phyloP scores from a whole-genome alignment of 2,329 filamentous ascomycete genomes.

The Apiospora rasikravindrae region DNA sequence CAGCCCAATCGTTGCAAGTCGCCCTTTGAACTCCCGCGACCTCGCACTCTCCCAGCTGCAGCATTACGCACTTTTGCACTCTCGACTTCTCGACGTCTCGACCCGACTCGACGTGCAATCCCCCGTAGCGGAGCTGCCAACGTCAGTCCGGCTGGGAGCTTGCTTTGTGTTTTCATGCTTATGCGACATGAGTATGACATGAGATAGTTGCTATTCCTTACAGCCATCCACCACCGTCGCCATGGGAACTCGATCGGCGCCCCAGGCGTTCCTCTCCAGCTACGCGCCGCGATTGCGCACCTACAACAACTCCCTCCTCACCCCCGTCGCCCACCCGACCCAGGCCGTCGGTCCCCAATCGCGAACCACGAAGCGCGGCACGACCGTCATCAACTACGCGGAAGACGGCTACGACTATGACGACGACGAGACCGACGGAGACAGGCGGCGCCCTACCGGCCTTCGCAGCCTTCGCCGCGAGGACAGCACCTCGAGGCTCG shows the following conservation, averaged over 20 bases:
- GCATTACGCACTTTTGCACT: background rate
- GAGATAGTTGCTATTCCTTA: background rate
- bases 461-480: constrained; percentile 82
- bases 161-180: background rate
- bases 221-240: background rate
- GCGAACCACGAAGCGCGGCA: constrained; percentile 95
- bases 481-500: constrained; percentile 67
- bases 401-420: constrained; percentile 91
- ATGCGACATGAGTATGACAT: constrained; percentile 14
- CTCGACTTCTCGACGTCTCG: background rate
- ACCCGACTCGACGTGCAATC: background rate
- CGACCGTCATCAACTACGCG: constrained; percentile 95
- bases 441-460: constrained; percentile 80
- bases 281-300: constrained; percentile 89
- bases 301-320: constrained; percentile 90
- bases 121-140: background rate
- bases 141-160: background rate
- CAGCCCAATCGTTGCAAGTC: constrained; percentile 1
- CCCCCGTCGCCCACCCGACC: constrained; percentile 78
- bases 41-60: background rate
- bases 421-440: constrained; percentile 71
- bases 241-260: constrained; percentile 59
- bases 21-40: background rate
- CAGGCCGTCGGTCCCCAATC: constrained; percentile 68
- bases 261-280: constrained; percentile 87